Conservation (phyloP, 75 land plant genomes). For the Ceratopteris richardii region DNA sequence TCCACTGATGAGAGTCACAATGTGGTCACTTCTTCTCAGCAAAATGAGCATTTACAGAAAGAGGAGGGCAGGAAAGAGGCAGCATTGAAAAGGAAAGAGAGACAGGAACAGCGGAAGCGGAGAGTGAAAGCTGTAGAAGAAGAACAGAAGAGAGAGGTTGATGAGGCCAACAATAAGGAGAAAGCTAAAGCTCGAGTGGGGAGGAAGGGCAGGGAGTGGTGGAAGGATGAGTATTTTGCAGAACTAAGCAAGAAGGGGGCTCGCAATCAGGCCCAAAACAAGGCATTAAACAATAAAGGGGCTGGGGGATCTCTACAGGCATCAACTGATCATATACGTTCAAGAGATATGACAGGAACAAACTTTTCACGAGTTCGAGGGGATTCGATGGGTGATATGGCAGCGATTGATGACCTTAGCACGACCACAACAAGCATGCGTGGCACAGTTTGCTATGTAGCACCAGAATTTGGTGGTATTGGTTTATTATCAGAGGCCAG, state of each 20-base stretch:
- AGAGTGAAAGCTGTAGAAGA: background rate
- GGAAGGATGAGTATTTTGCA: constrained; percentile 21
- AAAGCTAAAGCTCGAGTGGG: background rate
- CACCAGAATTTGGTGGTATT: constrained; percentile 59
- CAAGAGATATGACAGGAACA: background rate
- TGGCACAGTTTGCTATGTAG: constrained; percentile 80
- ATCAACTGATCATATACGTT: too few relatives aligned
- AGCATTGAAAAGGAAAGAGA: background rate
- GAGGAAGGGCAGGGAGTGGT: constrained; percentile 21
- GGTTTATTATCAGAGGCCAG: constrained; percentile 69
- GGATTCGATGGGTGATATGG: background rate
- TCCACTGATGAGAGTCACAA: background rate
- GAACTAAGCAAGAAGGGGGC: constrained; percentile 10
- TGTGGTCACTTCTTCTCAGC: background rate
- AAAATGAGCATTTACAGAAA: background rate
- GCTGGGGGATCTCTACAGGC: too few relatives aligned
- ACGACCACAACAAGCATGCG: constrained; percentile 70
- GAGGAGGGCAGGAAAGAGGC: background rate
- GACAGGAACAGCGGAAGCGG: background rate
- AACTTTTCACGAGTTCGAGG: constrained; percentile 11
- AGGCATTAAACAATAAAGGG: too few relatives aligned
- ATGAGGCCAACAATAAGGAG: constrained; percentile 10
- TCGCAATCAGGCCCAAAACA: too few relatives aligned
- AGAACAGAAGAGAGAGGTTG: background rate
- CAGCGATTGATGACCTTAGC: background rate